Evolutionary conservation across 345 rosid species (phyloP), one percentile per base, ranked within the genome.

Genomic region (Eucalyptus victrix): DNA sequence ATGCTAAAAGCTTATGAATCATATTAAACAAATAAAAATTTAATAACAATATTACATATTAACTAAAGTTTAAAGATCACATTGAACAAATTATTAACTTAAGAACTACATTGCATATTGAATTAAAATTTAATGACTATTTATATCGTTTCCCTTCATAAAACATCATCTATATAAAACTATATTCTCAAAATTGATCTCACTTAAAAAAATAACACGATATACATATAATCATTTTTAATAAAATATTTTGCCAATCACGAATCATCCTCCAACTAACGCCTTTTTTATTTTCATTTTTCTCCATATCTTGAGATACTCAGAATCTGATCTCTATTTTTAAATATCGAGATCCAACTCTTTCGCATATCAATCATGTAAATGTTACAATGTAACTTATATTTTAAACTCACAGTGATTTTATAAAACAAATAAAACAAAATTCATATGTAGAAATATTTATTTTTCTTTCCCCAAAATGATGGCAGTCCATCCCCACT

Each of bases 61-160:
- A 0, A 53, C 24, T 53, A 53, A 53, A 53, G 1, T 8, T 19
- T 53, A 4, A 53, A 0, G 0, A 19, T 0, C 5, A 19, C 11
- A 19, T 53, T 53, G 1, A 53, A 53, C 5, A 4, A 53, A 53
- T 19, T 53, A 53, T 19, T 19, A 53, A 53, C 0, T 8, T 53
- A 53, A 0, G 30, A 9, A 24, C 0, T 42, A 42, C 1, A 23
- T 3, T 34, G 37, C 6, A 56, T 24, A 4, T 21, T 2, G 1
- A 56, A 10, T 56, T 24, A 56, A 21, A 24, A 23, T 56, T 24
- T 1, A 56, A 56, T 21, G 1, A 56, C 6, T 13, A 56, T 23
- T 9, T 56, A 9, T 56, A 0, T 56, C 14, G 0, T 10, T 23
- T 56, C 3, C 30, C 62, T 56, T 56, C 6, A 0, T 24, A 10